phyloP scores from a whole-genome alignment of 192 early-diverging fungal genomes.

The Mortierella hygrophila region DNA sequence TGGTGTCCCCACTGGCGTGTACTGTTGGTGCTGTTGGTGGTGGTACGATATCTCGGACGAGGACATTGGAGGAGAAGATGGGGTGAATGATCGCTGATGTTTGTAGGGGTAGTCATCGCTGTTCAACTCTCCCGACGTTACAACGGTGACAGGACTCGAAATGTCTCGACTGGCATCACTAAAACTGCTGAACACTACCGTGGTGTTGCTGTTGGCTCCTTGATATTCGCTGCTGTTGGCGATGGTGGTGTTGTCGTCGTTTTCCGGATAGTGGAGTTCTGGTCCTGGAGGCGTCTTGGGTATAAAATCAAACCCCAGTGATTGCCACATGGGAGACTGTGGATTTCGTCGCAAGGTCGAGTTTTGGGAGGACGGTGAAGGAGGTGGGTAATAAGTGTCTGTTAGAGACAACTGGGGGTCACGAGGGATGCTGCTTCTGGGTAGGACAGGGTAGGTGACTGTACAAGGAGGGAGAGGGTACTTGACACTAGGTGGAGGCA shows the following conservation, averaged over 20 bases:
- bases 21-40: too few species aligned
- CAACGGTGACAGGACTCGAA: background rate
- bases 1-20: background rate
- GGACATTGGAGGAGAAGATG: background rate
- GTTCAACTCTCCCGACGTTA: background rate
- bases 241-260: background rate
- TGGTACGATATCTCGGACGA: background rate
- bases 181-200: background rate
- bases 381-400: background rate
- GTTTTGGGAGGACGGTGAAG: background rate
- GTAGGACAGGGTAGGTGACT: background rate
- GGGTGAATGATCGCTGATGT: background rate
- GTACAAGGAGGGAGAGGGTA: background rate
- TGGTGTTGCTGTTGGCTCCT: background rate
- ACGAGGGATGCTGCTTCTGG: background rate
- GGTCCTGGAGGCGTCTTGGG: background rate
- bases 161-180: background rate
- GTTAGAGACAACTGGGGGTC: background rate
- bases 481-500: background rate
- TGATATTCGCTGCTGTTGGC: background rate
- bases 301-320: background rate
- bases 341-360: background rate
- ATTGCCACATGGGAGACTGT: background rate
- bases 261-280: background rate
- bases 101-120: background rate